phyloP scores from a whole-genome alignment of 306 rosid species.

The Herpetospermum pedunculosum region DNA sequence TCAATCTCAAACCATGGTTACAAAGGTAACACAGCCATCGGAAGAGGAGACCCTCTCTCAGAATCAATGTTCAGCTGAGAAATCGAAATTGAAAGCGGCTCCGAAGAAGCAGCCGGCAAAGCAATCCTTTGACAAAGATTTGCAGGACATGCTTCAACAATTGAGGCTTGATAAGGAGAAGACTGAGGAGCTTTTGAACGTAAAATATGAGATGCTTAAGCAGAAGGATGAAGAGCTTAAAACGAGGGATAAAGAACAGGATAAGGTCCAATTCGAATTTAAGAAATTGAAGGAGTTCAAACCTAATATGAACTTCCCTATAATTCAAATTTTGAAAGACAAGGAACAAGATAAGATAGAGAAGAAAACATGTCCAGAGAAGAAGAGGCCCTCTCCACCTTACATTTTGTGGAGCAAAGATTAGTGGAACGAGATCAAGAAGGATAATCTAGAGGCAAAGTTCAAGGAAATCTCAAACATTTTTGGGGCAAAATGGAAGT shows the following conservation, averaged over 20 bases:
- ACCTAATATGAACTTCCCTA: slow-evolving; percentile 60
- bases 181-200: slow-evolving; percentile 66
- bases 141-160: slow-evolving; percentile 51
- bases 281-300: slow-evolving; percentile 82
- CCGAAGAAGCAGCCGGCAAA: slow-evolving; percentile 45
- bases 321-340: slow-evolving; percentile 33
- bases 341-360: slow-evolving; percentile 52
- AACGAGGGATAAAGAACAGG: slow-evolving; percentile 38
- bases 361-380: slow-evolving; percentile 48
- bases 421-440: slow-evolving; percentile 83
- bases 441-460: slow-evolving; percentile 70
- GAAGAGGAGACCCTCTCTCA: slow-evolving; percentile 32
- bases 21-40: slow-evolving; percentile 16
- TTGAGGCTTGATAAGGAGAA: slow-evolving; percentile 71
- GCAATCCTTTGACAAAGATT: slow-evolving; percentile 47
- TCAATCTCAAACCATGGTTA: slow-evolving; percentile 20
- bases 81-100: slow-evolving; percentile 27
- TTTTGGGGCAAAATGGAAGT: slow-evolving; percentile 82
- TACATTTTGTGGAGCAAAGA: slow-evolving; percentile 83
- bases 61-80: slow-evolving; percentile 28
- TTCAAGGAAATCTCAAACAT: slow-evolving; percentile 64
- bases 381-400: slow-evolving; percentile 70
- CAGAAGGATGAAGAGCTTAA: slow-evolving; percentile 65
- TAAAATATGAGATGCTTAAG: slow-evolving; percentile 56
- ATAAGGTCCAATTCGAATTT: slow-evolving; percentile 65